Base-by-base conservation (phyloP, 495 filamentous ascomycete genomes). In the Neurospora sp. region DNA sequence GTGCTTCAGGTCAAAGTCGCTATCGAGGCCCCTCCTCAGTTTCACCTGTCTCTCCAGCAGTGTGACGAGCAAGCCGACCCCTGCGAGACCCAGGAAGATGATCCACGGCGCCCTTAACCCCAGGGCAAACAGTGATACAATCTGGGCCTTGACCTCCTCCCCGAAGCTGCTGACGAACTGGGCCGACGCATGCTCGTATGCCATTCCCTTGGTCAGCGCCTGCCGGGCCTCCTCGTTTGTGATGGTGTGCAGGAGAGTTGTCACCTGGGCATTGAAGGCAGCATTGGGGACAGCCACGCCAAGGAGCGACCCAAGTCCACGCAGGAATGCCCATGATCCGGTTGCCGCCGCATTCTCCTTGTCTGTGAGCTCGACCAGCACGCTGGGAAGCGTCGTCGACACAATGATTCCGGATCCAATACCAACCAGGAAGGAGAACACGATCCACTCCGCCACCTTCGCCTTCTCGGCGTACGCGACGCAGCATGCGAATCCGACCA, bases 291-390 rank as follows among this genome's bases (percentile, higher is more conserved):
- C 77, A 4, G 84, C 76, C 1, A 85, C 79, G 0, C 85, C 86
- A 81, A 86, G 85, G 8, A 88, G 79, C 16, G 74, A 74, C 0
- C 87, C 87, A 20, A 87, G 83, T 8, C 74, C 81, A 1, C 86
- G 78, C 1, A 87, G 69, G 69, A 88, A 88, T 0, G 81, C 76
- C 77, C 78, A 89, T 0, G 81, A 82, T 0, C 73, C 83, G 0
- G 85, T 86, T 0, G 83, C 80, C 0, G 77, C 73, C 0, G 85
- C 86, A 3, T 76, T 77, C 39, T 88, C 83, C n/a, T 76, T 74
- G 65, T 85, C 83, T 0, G 84, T 77, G 4, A 84, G 75, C 27
- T 74, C 70, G n/a, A 75, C 77, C 4, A 79, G 72, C 9, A 79
- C 77, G 8, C 74, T 75, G 8, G 77, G 77, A 22, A 39, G 80